A percentile compares a stretch with the other conserved stretches of the same genome.
These are phyloP conservation scores for Xylariaceae sp. DNA, from an alignment of 2,329 filamentous ascomycete genomes.

Conservation along the genomic window DNA sequence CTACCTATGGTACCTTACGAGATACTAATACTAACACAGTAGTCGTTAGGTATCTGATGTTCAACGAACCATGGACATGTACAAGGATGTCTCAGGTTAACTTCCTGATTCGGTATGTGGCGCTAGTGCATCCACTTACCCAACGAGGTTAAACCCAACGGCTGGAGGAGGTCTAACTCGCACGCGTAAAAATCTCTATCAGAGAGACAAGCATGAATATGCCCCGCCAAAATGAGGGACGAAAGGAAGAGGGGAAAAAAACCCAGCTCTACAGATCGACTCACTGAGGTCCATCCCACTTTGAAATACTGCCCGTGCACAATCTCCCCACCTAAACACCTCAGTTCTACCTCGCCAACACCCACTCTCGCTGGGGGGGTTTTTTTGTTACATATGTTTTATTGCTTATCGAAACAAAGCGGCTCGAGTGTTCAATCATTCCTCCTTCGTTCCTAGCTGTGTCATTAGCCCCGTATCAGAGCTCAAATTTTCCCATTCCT, in stretches of 20 bases:
- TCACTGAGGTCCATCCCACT: conserved; percentile 21
- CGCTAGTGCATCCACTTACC: conserved; percentile 12
- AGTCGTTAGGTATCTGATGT: not conserved
- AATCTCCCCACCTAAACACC: conserved; percentile 13
- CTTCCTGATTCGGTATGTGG: conserved; percentile 26
- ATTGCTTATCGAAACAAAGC: conserved; percentile 21
- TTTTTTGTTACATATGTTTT: not conserved
- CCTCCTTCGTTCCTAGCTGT: conserved; percentile 12
- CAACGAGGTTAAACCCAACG: conserved; percentile 9
- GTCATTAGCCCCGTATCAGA: conserved; percentile 17
- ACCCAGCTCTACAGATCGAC: conserved; percentile 7
- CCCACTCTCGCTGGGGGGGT: conserved; percentile 13
- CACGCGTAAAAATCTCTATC: not conserved
- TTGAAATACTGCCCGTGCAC: conserved; percentile 10
- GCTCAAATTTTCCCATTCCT: not conserved
- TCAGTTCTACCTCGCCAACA: conserved; percentile 12
- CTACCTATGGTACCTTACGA: not conserved
- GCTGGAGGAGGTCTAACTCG: not conserved
- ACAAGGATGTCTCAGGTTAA: conserved; percentile 23
- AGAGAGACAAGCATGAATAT: not conserved
- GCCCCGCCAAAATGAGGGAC: conserved; percentile 26
- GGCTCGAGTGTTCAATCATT: conserved; percentile 15
- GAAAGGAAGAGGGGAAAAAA: conserved; percentile 25
- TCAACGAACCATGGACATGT: conserved; percentile 1
- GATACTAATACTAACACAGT: conserved; percentile 6